Conservation (phyloP, 805 yeast species). For the Brettanomyces anomalus region DNA sequence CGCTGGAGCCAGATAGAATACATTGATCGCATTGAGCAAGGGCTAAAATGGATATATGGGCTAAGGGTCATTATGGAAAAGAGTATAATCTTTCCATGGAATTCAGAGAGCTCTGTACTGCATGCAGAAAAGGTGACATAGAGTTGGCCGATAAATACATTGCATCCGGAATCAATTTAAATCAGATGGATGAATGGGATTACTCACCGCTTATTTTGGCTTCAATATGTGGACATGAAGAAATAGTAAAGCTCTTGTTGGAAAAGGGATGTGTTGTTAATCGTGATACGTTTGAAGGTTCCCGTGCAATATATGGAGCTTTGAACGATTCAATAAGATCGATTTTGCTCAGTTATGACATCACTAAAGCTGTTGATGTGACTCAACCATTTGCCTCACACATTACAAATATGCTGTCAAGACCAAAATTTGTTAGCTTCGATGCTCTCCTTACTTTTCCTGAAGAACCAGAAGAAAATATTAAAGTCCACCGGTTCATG, state of each 20-base stretch:
- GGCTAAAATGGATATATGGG: neutral
- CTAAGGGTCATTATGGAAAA: neutral
- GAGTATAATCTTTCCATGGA: slow-evolving; percentile 13
- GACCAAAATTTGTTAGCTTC: slow-evolving; percentile 20
- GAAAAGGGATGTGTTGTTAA: slow-evolving; percentile 70
- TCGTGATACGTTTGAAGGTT: slow-evolving; percentile 76
- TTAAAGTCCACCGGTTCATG: slow-evolving; percentile 30
- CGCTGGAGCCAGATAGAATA: no score
- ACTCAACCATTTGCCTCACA: slow-evolving; percentile 69
- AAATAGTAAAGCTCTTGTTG: slow-evolving; percentile 51
- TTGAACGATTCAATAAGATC: slow-evolving; percentile 56
- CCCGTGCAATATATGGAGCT: slow-evolving; percentile 70
- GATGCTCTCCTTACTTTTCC: slow-evolving; percentile 26
- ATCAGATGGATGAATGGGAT: slow-evolving; percentile 62
- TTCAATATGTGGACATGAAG: slow-evolving; percentile 65
- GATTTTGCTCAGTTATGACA: slow-evolving; percentile 49
- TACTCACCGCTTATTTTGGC: slow-evolving; percentile 69
- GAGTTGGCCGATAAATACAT: slow-evolving; percentile 53
- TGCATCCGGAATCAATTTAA: slow-evolving; percentile 40
- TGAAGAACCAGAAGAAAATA: slow-evolving; percentile 6
- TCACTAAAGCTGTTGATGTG: slow-evolving; percentile 58
- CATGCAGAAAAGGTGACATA: slow-evolving; percentile 62
- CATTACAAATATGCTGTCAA: slow-evolving; percentile 37
- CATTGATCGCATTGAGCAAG: neutral
- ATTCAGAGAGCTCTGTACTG: slow-evolving; percentile 44